Evolutionary conservation across 257 asterid genomes (phyloP).

Genomic region (Coffea canephora): DNA sequence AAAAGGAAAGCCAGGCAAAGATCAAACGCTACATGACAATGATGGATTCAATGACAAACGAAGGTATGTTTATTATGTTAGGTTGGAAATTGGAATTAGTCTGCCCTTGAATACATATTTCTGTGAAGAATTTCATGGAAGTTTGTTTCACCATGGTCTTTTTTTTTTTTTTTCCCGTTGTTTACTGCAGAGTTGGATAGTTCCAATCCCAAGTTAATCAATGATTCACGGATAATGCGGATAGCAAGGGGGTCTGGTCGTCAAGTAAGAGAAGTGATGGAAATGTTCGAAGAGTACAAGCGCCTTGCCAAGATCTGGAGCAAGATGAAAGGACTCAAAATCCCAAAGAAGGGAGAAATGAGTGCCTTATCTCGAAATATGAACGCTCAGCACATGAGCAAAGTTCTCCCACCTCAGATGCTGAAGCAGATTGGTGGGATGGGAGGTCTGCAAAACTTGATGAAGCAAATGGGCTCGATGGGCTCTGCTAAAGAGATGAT

Average conservation of each 20-base stretch:
- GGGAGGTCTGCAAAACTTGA: constrained; percentile 90
- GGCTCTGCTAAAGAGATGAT: constrained; percentile 80
- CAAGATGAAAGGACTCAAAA: constrained; percentile 98
- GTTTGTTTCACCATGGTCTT: neutral
- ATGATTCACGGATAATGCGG: constrained; percentile 74
- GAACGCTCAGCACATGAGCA: constrained; percentile 95
- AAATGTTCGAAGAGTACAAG: constrained; percentile 93
- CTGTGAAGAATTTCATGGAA: neutral
- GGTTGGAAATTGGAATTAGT: neutral
- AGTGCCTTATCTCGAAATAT: constrained; percentile 71
- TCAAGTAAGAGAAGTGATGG: constrained; percentile 74
- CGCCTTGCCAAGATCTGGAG: constrained; percentile 86
- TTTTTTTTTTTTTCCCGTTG: neutral
- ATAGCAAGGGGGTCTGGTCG: constrained; percentile 94
- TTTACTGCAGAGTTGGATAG: constrained; percentile 79
- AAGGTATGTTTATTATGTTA: constrained; percentile 45
- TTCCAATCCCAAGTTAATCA: constrained; percentile 79
- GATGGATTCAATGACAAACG: constrained; percentile 99
- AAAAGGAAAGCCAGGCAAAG: constrained; percentile 90
- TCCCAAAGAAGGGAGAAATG: constrained; percentile 97
- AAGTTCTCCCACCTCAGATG: constrained; percentile 93
- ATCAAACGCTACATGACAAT: constrained; percentile 90
- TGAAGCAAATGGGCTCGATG: constrained; percentile 84
- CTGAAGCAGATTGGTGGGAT: constrained; percentile 90
- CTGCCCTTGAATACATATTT: neutral